A percentile compares a stretch with the other conserved stretches of the same genome.
Conservation (phyloP, 495 filamentous ascomycete genomes). For the Daldinia bambusicola region DNA sequence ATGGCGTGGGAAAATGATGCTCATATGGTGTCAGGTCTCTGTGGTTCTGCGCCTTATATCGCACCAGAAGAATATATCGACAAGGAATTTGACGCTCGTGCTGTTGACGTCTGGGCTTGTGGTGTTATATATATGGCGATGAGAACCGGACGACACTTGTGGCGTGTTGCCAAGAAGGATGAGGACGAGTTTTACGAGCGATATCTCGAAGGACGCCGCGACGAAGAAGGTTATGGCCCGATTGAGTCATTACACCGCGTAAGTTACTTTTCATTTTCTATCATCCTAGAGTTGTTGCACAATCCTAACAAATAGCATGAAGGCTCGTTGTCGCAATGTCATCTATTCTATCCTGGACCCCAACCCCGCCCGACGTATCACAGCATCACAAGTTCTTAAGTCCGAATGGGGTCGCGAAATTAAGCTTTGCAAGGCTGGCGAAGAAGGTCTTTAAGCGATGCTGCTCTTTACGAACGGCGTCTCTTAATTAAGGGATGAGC, state of each 20-base stretch:
- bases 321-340: conserved; percentile 98
- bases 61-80: conserved; percentile 96
- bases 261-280: conserved; percentile 55
- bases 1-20: conserved; percentile 99
- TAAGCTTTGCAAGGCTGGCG: conserved; percentile 92
- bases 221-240: conserved; percentile 93
- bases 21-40: conserved; percentile 97
- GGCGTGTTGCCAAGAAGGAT: conserved; percentile 93
- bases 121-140: conserved; percentile 99
- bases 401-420: conserved; percentile 99
- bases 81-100: conserved; percentile 94
- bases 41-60: conserved; percentile 96
- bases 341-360: conserved; percentile 99
- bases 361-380: conserved; percentile 91
- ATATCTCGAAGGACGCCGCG: conserved; percentile 89
- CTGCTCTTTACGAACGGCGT: conserved; percentile 6
- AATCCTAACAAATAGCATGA: conserved; percentile 38
- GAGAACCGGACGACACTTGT: conserved; percentile 94
- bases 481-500: conserved; percentile 13
- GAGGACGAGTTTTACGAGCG: conserved; percentile 97
- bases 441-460: conserved; percentile 76
- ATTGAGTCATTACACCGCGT: conserved; percentile 97
- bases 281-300: conserved; percentile 4
- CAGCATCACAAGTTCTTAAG: conserved; percentile 93
- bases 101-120: conserved; percentile 97